Evolutionary conservation across 2,329 filamentous ascomycete genomes (phyloP).

Genomic region (Claviceps sp.): DNA sequence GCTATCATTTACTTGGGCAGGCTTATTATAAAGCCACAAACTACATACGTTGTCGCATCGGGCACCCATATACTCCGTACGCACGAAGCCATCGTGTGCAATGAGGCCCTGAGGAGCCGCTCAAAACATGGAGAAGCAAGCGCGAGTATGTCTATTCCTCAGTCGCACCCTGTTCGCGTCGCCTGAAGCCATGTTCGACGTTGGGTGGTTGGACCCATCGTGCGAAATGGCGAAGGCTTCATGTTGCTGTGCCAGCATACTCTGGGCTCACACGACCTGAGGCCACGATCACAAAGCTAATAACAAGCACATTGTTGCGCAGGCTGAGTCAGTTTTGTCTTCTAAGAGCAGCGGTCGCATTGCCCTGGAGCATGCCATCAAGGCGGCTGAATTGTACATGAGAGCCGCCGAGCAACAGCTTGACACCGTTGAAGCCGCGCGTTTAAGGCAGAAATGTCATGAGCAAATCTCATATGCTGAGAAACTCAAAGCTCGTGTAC

Average conservation of each 20-base stretch:
- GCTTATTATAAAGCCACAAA: too few relatives aligned
- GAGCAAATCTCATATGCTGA: conserved; percentile 61
- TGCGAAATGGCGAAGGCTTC: not conserved
- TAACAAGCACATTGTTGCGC: not conserved
- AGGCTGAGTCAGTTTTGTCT: conserved; percentile 27
- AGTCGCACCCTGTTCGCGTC: not conserved
- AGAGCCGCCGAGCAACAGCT: conserved; percentile 51
- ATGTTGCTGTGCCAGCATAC: not conserved
- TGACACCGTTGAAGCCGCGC: conserved; percentile 48
- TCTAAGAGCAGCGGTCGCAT: conserved; percentile 28
- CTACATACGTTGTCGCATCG: not conserved
- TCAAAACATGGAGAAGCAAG: not conserved
- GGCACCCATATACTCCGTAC: not conserved
- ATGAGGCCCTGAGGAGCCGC: not conserved
- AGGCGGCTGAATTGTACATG: conserved; percentile 72
- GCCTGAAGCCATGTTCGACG: not conserved
- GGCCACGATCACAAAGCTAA: not conserved
- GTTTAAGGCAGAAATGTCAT: conserved; percentile 55
- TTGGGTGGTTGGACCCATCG: not conserved
- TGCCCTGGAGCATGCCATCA: conserved; percentile 63
- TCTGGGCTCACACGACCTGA: not conserved
- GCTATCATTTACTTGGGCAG: not conserved
- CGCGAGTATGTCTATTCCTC: not conserved
- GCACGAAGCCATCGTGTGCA: not conserved
- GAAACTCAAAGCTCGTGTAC: conserved; percentile 46